Conservation (phyloP, 371 early-diverging fungal species). For the Mortierella sp. region DNA sequence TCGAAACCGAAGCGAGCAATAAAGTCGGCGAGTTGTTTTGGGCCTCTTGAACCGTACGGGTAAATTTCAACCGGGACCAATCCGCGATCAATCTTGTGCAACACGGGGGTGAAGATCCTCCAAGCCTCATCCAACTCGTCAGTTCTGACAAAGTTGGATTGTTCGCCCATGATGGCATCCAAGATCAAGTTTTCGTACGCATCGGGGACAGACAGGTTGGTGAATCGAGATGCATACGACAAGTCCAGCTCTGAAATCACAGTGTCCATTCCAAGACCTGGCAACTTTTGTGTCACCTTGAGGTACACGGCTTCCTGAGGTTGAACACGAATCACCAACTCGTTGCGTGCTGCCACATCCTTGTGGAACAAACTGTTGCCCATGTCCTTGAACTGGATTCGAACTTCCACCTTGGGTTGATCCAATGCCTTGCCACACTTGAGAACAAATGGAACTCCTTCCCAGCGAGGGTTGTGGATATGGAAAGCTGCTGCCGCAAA, state of each 20-base stretch:
- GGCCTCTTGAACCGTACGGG: constrained; percentile 88
- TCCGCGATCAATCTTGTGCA: constrained; percentile 84
- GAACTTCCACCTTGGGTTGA: constrained; percentile 86
- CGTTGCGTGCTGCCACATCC: constrained; percentile 74
- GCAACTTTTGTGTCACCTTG: constrained; percentile 93
- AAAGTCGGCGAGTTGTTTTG: constrained; percentile 76
- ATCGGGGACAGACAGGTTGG: constrained; percentile 87
- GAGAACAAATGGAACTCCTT: constrained; percentile 90
- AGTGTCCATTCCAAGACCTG: constrained; percentile 69
- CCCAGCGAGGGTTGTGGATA: constrained; percentile 92
- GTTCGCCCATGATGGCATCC: constrained; percentile 89
- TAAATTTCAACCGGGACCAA: constrained; percentile 77
- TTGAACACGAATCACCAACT: constrained; percentile 93
- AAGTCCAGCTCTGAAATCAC: constrained; percentile 88
- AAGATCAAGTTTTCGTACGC: constrained; percentile 92
- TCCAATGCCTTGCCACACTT: constrained; percentile 93
- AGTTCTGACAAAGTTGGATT: constrained; percentile 93
- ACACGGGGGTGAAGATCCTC: constrained; percentile 93
- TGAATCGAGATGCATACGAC: constrained; percentile 84
- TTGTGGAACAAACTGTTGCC: constrained; percentile 77
- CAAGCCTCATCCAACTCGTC: constrained; percentile 95
- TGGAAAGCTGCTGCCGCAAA: constrained; percentile 85
- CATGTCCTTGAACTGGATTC: constrained; percentile 92
- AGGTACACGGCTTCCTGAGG: constrained; percentile 94
- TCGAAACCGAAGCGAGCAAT: constrained; percentile 73